Base-by-base conservation (phyloP, 768 basidiomycete species). In the Asterophora lycoperdoides region DNA sequence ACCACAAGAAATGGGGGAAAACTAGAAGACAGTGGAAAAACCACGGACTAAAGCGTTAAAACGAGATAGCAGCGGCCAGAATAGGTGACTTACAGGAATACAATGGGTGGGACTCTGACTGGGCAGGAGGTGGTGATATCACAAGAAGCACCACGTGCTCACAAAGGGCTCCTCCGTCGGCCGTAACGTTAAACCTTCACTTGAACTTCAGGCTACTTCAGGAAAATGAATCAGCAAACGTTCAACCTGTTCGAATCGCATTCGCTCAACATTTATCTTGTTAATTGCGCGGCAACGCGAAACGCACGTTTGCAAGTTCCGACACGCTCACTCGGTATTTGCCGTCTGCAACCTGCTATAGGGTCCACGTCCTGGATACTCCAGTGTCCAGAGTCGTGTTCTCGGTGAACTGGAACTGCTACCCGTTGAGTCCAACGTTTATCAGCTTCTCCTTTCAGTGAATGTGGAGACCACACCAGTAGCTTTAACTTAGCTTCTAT, bases 161-260 rank as follows among this genome's bases (percentile, higher is more conserved):
- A 55, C 66, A 62, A 61, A 61, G 53, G 50, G 60, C 57, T 56
- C 64, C 63, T 63, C 52, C 46, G 53, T 56, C 60, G 59, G 35
- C 5, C 5, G 29, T 29, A 29, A 5, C 29, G 10, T 26, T 49
- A 53, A 56, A 56, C 55, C 52, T 56, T 56, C 52, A 56, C 47
- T 41, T 47, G 4, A 15, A 18, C 37, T 43, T 33, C 18, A 18
- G 15, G 53, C 43, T 45, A 41, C 49, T 30, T 42, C 41, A n/a
- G n/a, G n/a, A n/a, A n/a, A n/a, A n/a, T n/a, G n/a, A n/a, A n/a
- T n/a, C n/a, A n/a, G n/a, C n/a, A n/a, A n/a, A 13, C 41, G 17
- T 19, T 30, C 38, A 35, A 17, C 30, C 28, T 9, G 37, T 40
- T 28, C 32, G 18, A 29, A 18, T 41, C 38, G 28, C 19, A 32